phyloP scores from a whole-genome alignment of 768 basidiomycete genomes.

The Hebeloma cylindrosporum region DNA sequence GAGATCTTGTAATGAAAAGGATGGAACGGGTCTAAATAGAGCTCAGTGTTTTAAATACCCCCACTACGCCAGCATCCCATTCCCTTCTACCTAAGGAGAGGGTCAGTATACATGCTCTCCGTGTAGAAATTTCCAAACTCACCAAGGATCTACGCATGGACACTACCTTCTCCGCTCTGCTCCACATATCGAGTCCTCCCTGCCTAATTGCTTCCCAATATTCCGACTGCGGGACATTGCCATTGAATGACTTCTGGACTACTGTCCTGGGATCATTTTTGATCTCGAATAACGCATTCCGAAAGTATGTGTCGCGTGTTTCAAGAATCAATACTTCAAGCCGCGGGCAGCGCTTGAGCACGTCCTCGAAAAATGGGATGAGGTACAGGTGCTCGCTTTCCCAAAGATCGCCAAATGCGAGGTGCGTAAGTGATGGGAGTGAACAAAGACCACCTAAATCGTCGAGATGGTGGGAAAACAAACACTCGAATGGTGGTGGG shows the following conservation, averaged over 20 bases:
- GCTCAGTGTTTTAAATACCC: too few species aligned
- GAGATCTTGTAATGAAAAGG: constrained; percentile 29
- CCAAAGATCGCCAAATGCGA: constrained; percentile 30
- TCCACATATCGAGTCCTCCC: constrained; percentile 26
- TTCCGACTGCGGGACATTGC: constrained; percentile 16
- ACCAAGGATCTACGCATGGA: too few species aligned
- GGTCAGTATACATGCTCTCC: too few species aligned
- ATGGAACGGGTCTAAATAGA: constrained; percentile 27
- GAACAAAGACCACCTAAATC: constrained; percentile 27
- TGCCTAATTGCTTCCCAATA: constrained; percentile 29
- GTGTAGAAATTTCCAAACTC: too few species aligned
- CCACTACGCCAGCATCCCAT: too few species aligned
- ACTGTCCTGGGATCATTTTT: constrained; percentile 26
- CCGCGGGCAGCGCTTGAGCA: constrained; percentile 18
- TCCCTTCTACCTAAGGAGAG: too few species aligned
- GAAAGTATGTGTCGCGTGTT: constrained; percentile 21
- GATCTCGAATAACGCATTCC: constrained; percentile 15
- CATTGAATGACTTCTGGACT: constrained; percentile 26
- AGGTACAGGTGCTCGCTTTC: constrained; percentile 15
- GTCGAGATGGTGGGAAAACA: constrained; percentile 7
- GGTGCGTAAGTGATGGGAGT: constrained; percentile 32
- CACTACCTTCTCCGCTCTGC: too few species aligned
- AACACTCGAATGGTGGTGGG: constrained; percentile 20
- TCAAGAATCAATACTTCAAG: constrained; percentile 28
- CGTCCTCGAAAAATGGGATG: constrained; percentile 18